A percentile compares a stretch with the other conserved stretches of the same genome.
Evolutionary conservation across 1,139 yeast species (phyloP).

Genomic region (Suhomyces kunorum): DNA sequence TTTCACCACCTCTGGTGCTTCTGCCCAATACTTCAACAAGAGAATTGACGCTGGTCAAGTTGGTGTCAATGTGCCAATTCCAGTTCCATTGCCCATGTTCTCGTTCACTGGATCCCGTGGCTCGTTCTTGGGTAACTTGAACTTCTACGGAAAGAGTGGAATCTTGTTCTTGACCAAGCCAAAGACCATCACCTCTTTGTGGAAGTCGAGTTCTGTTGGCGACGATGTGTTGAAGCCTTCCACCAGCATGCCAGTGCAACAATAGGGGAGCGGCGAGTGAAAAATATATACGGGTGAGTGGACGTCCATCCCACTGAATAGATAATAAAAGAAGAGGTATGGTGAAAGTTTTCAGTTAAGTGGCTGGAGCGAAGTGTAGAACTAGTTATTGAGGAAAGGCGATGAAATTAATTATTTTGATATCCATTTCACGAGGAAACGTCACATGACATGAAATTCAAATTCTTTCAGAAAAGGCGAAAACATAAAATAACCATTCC

Average conservation of each 20-base stretch:
- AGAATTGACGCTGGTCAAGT: constrained; percentile 77
- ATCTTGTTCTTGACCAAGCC: constrained; percentile 72
- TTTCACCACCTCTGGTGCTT: constrained; percentile 69
- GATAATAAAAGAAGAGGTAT: no score
- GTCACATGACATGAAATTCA: no score
- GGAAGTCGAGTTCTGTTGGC: constrained; percentile 61
- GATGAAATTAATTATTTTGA: no score
- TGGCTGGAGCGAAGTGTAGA: no score
- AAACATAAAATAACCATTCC: no score
- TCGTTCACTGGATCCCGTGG: constrained; percentile 80
- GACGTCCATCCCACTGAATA: no score
- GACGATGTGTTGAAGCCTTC: constrained; percentile 53
- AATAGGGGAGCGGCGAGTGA: constrained; percentile 19
- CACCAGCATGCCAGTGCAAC: constrained; percentile 67
- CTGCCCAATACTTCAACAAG: constrained; percentile 70
- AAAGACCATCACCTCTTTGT: constrained; percentile 71
- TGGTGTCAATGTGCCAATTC: constrained; percentile 79
- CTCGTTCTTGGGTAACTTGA: constrained; percentile 75
- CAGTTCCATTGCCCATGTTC: constrained; percentile 84
- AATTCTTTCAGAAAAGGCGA: no score
- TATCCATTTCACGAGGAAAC: no score
- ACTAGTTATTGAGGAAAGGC: no score
- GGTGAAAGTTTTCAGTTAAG: no score
- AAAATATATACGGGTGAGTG: no score
- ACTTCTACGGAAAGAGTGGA: constrained; percentile 79